Evolutionary conservation across 768 basidiomycete genomes (phyloP), one percentile per base, ranked within the genome.

Genomic region (Pulveroboletus ravenelii): DNA sequence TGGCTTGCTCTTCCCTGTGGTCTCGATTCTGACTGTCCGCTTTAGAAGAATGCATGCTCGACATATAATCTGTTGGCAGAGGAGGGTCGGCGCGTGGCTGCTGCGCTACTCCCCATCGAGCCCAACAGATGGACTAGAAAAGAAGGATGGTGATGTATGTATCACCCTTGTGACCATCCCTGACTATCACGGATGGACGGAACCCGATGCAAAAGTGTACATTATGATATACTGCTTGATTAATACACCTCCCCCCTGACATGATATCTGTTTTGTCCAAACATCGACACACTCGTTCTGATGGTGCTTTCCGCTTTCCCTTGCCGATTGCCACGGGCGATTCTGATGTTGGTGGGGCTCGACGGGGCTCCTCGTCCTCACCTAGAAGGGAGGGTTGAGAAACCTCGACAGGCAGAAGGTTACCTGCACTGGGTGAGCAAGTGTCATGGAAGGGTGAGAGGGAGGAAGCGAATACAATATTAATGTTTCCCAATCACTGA

Each of bases 51-150:
- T 64, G 95, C 94, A 15, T 93, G 91, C 60, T 87, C 94, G 25
- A 97, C 95, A 0, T 99, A 93, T 69, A 97, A 99, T 67, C 66
- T 99, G 20, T 76, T 99, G 41, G 71, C 87, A 0, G 95, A 99
- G 66, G 95, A 99, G 70, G 95, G 95, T 7, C 76, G 95, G 46
- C 84, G 87, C 23, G 91, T 97, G 12, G 90, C 93, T 36, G 93
- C 90, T 13, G 94, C 93, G 2, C 68, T 96, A n/a, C 74, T 94
- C 17, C 93, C 93, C 5, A 56, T 84, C 15, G 68, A 72, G 7
- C 74, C 77, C 38, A 73, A 71, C 31, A 39, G 67, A n/a, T 87
- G 85, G 87, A 65, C 41, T 25, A 58, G 51, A 67, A 39, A 77
- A 38, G 41, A 27, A 27, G 57, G 52, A 5, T 44, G 27, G 23